Percentiles rank a stretch among this genome's conserved stretches.
Evolutionary conservation across 345 rosid species (phyloP).

Genomic region (Murraya koenigii): DNA sequence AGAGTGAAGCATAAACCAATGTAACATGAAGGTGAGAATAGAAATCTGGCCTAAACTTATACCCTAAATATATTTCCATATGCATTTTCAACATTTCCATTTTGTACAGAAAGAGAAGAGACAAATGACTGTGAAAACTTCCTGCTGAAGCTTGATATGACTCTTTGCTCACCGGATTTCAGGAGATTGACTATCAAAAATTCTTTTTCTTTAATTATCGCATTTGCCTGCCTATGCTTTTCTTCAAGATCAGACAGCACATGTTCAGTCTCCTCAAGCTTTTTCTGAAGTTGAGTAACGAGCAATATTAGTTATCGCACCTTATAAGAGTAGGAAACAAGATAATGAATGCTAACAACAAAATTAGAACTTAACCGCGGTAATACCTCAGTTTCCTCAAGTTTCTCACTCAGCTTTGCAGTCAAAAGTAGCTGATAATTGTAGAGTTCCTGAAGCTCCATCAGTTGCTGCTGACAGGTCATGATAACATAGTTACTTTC

Average conservation of each 20-base stretch:
- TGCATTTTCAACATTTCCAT: background rate
- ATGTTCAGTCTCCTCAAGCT: slow-evolving; percentile 82
- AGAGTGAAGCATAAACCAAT: no score
- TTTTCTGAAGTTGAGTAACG: slow-evolving; percentile 52
- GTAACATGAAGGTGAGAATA: background rate
- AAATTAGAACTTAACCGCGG: background rate
- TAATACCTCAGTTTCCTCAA: slow-evolving; percentile 82
- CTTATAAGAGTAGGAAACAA: background rate
- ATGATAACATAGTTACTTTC: slow-evolving; percentile 8
- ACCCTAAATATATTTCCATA: background rate
- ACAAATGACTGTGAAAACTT: background rate
- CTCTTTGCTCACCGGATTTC: slow-evolving; percentile 59
- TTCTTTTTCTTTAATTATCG: slow-evolving; percentile 86
- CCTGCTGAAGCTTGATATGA: background rate
- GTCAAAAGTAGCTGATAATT: slow-evolving; percentile 70
- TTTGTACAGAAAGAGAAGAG: background rate
- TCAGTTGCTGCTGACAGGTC: slow-evolving; percentile 53
- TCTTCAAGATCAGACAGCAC: slow-evolving; percentile 86
- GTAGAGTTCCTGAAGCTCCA: slow-evolving; percentile 89
- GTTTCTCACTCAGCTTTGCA: slow-evolving; percentile 70
- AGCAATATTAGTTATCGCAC: slow-evolving; percentile 21
- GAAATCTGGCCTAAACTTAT: slow-evolving; percentile 2
- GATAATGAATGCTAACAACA: background rate
- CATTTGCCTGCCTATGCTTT: slow-evolving; percentile 90
- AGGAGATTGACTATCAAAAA: slow-evolving; percentile 85